Percentiles rank a stretch among this genome's conserved stretches.
Conservation (phyloP, 768 basidiomycete genomes). For the Vararia minispora region DNA sequence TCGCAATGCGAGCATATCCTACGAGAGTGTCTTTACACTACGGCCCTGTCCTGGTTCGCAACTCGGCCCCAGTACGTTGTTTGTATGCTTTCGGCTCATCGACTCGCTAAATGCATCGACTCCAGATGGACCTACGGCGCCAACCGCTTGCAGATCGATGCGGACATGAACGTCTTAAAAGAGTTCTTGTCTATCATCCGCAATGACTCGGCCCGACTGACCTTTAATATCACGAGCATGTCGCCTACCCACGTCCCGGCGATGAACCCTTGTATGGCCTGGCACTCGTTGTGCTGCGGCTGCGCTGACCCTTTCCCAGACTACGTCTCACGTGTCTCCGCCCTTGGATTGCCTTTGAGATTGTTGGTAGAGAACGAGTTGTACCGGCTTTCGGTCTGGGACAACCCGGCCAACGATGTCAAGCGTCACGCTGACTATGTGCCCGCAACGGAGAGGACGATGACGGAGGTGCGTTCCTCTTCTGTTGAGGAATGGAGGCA, state of each 20-base stretch:
- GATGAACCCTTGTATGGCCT: slow-evolving; percentile 18
- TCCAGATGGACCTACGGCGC: slow-evolving; percentile 93
- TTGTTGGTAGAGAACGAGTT: slow-evolving; percentile 89
- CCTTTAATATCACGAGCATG: slow-evolving; percentile 49
- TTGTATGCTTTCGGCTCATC: not conserved
- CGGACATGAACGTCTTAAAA: slow-evolving; percentile 77
- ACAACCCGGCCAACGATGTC: slow-evolving; percentile 71
- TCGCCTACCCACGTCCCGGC: slow-evolving; percentile 32
- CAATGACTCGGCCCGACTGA: slow-evolving; percentile 56
- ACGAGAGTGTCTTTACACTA: slow-evolving; percentile 64
- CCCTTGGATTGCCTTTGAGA: slow-evolving; percentile 67
- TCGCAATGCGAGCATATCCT: slow-evolving; percentile 65
- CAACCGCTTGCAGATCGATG: slow-evolving; percentile 79
- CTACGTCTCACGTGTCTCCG: slow-evolving; percentile 29
- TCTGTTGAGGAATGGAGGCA: not conserved
- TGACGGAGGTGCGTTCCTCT: slow-evolving; percentile 42
- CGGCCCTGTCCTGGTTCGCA: slow-evolving; percentile 90
- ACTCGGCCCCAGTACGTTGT: slow-evolving; percentile 74
- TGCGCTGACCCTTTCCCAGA: slow-evolving; percentile 26
- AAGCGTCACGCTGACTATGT: slow-evolving; percentile 55
- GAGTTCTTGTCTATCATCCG: slow-evolving; percentile 77
- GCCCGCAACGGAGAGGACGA: slow-evolving; percentile 42
- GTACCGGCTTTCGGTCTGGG: slow-evolving; percentile 78
- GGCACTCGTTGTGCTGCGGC: slow-evolving; percentile 20
- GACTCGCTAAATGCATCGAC: not conserved